These are phyloP conservation scores for Fulvia fulva DNA, from an alignment of 2,329 filamentous ascomycete genomes.

Conservation along the genomic window DNA sequence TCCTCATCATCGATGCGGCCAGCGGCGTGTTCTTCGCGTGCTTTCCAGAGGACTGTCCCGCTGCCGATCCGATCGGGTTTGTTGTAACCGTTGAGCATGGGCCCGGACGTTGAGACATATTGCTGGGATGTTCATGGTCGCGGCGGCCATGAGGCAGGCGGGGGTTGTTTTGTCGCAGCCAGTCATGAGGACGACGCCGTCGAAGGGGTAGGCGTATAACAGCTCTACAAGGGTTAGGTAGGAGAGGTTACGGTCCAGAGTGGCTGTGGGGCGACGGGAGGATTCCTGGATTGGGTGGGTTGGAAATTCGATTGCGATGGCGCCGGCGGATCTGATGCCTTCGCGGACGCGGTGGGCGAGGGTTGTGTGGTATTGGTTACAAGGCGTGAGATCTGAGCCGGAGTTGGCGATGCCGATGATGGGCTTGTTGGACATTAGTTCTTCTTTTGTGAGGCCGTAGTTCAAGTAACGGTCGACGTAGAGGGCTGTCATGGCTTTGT, in stretches of 20 bases:
- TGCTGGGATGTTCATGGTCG: slow-evolving; percentile 30
- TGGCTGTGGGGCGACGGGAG: slow-evolving; percentile 28
- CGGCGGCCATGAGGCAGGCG: slow-evolving; percentile 31
- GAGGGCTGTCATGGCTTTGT: slow-evolving; percentile 29
- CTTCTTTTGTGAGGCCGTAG: slow-evolving; percentile 29
- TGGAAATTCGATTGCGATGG: slow-evolving; percentile 31
- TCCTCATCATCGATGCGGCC: slow-evolving; percentile 28
- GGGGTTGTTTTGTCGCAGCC: slow-evolving; percentile 33
- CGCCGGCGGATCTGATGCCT: slow-evolving; percentile 28
- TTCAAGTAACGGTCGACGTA: slow-evolving; percentile 32
- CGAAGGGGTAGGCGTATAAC: slow-evolving; percentile 31
- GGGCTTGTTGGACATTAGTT: slow-evolving; percentile 27
- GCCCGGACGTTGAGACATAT: slow-evolving; percentile 32
- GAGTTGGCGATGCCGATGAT: slow-evolving; percentile 33
- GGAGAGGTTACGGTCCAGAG: slow-evolving; percentile 29
- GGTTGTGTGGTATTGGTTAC: slow-evolving; percentile 29
- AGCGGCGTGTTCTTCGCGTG: slow-evolving; percentile 28
- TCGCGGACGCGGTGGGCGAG: slow-evolving; percentile 29
- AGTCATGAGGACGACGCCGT: slow-evolving; percentile 30
- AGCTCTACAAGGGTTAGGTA: slow-evolving; percentile 31
- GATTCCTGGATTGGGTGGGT: slow-evolving; percentile 33
- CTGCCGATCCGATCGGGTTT: slow-evolving; percentile 24
- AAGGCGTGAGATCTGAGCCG: slow-evolving; percentile 31
- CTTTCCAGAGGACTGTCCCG: slow-evolving; percentile 32
- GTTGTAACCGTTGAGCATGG: slow-evolving; percentile 31